Conservation (phyloP, 352 stramenopile species). For the Globisporangium apiculatum region DNA sequence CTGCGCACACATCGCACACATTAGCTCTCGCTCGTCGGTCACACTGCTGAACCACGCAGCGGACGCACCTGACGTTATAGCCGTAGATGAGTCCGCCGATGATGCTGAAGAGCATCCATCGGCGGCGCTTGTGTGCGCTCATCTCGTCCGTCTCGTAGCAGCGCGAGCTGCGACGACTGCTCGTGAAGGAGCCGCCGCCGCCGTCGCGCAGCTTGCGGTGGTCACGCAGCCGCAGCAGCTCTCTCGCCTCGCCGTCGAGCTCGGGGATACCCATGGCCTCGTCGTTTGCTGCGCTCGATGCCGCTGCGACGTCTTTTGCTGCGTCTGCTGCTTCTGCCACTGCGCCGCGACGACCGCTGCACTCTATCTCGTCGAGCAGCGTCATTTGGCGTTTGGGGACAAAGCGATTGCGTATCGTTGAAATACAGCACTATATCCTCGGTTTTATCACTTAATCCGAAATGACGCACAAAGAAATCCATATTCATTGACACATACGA, state of each 20-base stretch:
- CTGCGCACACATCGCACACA: conserved; percentile 8
- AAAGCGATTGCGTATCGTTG: no score
- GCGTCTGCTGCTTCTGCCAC: not conserved
- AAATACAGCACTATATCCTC: no score
- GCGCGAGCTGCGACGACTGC: conserved; percentile 11
- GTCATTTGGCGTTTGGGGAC: no score
- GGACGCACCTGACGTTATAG: conserved; percentile 67
- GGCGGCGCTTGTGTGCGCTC: conserved; percentile 24
- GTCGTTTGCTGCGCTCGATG: not conserved
- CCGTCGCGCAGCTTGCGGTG: conserved; percentile 10
- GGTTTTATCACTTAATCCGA: no score
- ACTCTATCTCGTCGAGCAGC: no score
- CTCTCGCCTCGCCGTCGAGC: conserved; percentile 42
- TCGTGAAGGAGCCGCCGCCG: not conserved
- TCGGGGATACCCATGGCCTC: not conserved
- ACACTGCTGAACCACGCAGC: no score
- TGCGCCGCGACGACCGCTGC: not conserved
- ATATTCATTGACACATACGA: no score
- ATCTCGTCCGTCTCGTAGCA: conserved; percentile 13
- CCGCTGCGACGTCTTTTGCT: not conserved
- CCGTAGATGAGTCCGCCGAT: conserved; percentile 83
- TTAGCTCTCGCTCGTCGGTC: no score
- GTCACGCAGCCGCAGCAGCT: conserved; percentile 52
- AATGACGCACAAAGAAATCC: no score
- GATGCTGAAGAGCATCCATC: conserved; percentile 77